Evolutionary conservation across 192 early-diverging fungal species (phyloP), one percentile per base, ranked within the genome.

Genomic region (Dissophora globulifera): DNA sequence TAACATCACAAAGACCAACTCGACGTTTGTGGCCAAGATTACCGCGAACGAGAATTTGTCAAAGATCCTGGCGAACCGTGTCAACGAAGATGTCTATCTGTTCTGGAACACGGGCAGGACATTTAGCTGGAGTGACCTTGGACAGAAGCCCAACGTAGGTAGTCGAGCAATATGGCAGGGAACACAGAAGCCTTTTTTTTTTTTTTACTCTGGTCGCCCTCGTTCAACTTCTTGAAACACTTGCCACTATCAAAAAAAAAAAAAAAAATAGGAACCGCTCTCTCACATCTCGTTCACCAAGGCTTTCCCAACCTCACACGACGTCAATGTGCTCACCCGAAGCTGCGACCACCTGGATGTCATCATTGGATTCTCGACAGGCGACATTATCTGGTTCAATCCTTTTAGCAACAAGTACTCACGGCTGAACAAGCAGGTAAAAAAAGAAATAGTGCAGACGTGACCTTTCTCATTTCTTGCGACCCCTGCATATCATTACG

Each of bases 341-440:
- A 87, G 78, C 41, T 82, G 78, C 47, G 82, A 92, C 43, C 91
- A 87, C 53, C 67, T 97, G 58, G 93, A 96, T 61, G 84, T 94
- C 8, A 83, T 95, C n/a, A 89, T 96, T 80, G 95, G 93, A 8
- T 90, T 87, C 65, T 85, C 84, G 7, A 85, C 89, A 19, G 93
- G 93, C 16, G 90, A 94, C 52, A 79, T 89, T 25, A 79, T 97
- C 30, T 92, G 91, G 87, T 96, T 90, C 63, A 94, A 93, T 51
- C 89, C 94, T 7, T 79, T 97, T 8, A 85, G 90, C 40, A 93
- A 93, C 62, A 94, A 94, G 67, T 96, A 94, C 78, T 76, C 74
- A 23, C 75, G 97, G 31, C 66, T 93, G 27, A 99, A 97, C 75
- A 92, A 93, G 63, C 85, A 88, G 79, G 91, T 89, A 80, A 53